Conservation (phyloP, 306 rosid species). For the Luffa aegyptiaca region DNA sequence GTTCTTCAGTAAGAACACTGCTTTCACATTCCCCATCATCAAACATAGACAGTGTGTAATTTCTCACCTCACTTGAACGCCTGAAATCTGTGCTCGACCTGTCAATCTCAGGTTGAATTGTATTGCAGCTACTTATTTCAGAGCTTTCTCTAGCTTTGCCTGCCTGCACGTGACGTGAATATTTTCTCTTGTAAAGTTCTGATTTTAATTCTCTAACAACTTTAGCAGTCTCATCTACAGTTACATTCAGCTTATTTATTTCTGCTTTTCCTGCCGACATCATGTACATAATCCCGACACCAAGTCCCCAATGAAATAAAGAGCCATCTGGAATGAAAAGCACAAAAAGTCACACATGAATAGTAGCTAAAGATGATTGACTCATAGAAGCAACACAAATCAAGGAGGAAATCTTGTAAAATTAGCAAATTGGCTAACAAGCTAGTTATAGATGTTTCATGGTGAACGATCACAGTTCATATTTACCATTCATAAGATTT, state of each 20-base stretch:
- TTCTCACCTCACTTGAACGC: conserved; percentile 9
- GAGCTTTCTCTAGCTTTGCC: conserved; percentile 12
- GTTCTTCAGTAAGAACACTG: conserved; percentile 67
- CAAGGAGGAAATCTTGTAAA: neutral
- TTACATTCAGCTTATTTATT: conserved; percentile 37
- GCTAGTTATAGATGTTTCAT: neutral
- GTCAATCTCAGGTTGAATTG: conserved; percentile 14
- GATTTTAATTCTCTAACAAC: conserved; percentile 45
- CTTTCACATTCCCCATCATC: conserved; percentile 47
- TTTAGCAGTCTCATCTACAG: conserved; percentile 43
- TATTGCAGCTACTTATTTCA: conserved; percentile 13
- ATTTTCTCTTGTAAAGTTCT: conserved; percentile 44
- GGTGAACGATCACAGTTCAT: neutral
- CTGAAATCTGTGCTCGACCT: conserved; percentile 9
- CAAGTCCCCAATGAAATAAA: conserved; percentile 50
- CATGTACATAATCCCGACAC: conserved; percentile 57
- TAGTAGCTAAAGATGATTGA: neutral
- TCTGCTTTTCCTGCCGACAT: conserved; percentile 60
- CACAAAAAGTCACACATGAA: neutral
- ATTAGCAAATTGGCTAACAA: neutral
- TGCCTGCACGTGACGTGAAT: conserved; percentile 13
- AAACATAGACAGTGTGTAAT: conserved; percentile 14
- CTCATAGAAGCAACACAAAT: neutral
- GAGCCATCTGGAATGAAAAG: conserved; percentile 37
- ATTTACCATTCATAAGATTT: neutral